phyloP scores from a whole-genome alignment of 2,329 filamentous ascomycete genomes.

The Neurospora sp. region DNA sequence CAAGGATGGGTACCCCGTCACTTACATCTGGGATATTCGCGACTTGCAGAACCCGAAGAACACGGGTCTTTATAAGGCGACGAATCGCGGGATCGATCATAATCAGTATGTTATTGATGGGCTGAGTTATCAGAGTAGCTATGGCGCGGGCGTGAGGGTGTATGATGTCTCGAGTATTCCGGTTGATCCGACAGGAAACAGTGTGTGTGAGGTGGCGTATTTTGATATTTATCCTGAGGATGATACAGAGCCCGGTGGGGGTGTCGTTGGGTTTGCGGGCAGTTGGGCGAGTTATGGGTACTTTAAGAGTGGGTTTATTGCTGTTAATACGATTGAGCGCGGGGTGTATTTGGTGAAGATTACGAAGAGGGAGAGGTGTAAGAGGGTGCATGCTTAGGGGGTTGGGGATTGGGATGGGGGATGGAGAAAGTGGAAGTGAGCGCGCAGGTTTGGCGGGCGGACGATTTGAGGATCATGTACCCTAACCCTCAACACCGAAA shows the following conservation, averaged over 20 bases:
- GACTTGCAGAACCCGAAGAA: conserved; percentile 28
- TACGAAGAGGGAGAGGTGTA: background rate
- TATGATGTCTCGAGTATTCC: conserved; percentile 22
- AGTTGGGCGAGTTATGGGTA: conserved; percentile 34
- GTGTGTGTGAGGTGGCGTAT: conserved; percentile 31
- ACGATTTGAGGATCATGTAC: background rate
- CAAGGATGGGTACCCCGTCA: conserved; percentile 31
- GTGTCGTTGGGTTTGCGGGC: conserved; percentile 25
- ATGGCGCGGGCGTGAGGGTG: conserved; percentile 30
- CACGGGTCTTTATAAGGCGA: conserved; percentile 28
- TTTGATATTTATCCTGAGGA: conserved; percentile 39
- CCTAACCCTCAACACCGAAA: background rate
- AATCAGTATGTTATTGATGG: conserved; percentile 33
- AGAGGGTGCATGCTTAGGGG: background rate
- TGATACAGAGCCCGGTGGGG: conserved; percentile 25
- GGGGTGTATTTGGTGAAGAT: conserved; percentile 26
- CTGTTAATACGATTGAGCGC: conserved; percentile 37
- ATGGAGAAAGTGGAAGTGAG: background rate
- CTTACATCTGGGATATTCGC: conserved; percentile 38
- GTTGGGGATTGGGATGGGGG: background rate
- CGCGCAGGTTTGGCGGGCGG: no score
- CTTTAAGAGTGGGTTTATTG: conserved; percentile 25
- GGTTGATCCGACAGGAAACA: conserved; percentile 24
- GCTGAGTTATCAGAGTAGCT: conserved; percentile 33
- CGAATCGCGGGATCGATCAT: conserved; percentile 29